Conservation (phyloP, 371 early-diverging fungal species). For the Mortierella sp. region DNA sequence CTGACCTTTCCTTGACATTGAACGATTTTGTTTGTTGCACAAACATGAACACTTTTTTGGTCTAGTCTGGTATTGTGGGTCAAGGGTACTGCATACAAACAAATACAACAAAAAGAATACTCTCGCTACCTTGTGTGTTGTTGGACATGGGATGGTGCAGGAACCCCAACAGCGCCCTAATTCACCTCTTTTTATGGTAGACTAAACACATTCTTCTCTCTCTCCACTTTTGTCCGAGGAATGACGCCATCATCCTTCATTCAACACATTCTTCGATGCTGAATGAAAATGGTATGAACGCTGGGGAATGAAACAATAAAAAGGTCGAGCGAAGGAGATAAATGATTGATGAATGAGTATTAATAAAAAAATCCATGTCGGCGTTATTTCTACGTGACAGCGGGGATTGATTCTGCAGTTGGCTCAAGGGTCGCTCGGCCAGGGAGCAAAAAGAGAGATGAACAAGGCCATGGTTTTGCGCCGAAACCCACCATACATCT, state of each 20-base stretch:
- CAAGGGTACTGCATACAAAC: not conserved
- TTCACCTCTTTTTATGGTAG: not conserved
- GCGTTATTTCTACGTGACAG: not conserved
- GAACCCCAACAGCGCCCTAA: not conserved
- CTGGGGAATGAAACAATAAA: not conserved
- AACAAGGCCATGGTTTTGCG: not conserved
- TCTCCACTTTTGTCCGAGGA: not conserved
- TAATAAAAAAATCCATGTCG: not conserved
- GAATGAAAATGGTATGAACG: not conserved
- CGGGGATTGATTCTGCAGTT: not conserved
- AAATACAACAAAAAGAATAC: too few species aligned
- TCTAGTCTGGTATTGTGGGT: not conserved
- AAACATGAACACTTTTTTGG: not conserved
- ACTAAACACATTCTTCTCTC: not conserved
- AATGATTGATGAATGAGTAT: too few species aligned
- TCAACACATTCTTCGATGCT: not conserved
- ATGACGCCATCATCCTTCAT: not conserved
- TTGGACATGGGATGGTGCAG: not conserved
- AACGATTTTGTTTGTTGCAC: constrained; percentile 6
- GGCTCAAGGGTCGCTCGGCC: not conserved
- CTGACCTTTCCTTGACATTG: not conserved
- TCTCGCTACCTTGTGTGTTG: not conserved
- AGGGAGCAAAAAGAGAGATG: not conserved
- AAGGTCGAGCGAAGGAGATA: not conserved
- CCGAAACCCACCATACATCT: not conserved